Evolutionary conservation across 2,329 filamentous ascomycete species (phyloP).

Genomic region (Triangularia setosa): DNA sequence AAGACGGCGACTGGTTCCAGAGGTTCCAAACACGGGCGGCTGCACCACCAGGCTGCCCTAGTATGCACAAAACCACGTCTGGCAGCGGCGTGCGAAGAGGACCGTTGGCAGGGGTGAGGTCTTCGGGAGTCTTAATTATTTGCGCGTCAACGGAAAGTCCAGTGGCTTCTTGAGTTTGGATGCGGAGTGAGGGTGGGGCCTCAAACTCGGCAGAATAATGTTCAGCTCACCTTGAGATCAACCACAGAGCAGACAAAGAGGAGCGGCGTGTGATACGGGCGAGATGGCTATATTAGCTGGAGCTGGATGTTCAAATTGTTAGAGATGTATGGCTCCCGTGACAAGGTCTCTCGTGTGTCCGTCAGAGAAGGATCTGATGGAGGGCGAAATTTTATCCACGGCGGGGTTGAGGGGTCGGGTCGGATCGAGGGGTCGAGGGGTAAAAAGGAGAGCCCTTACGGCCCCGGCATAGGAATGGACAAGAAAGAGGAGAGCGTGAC

Average conservation of each 20-base stretch:
- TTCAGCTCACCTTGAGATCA: slow-evolving; percentile 2
- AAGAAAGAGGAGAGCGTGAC: background rate
- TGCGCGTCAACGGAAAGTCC: slow-evolving; percentile 13
- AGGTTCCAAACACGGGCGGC: slow-evolving; percentile 6
- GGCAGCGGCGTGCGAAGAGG: background rate
- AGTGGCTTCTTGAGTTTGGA: background rate
- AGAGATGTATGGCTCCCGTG: background rate
- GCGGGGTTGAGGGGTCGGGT: slow-evolving; percentile 5
- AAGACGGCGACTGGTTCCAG: background rate
- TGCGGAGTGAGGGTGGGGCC: slow-evolving; percentile 7
- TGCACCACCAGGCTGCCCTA: slow-evolving; percentile 8
- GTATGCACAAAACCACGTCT: slow-evolving; percentile 3
- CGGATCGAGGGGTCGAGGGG: slow-evolving; percentile 3
- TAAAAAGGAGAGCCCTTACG: background rate
- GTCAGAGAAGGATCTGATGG: background rate
- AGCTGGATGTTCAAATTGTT: background rate
- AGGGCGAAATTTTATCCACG: slow-evolving; percentile 5
- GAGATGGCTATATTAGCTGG: background rate
- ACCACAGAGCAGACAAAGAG: background rate
- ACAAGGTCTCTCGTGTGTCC: background rate
- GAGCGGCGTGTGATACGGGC: background rate
- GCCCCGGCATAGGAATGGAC: background rate
- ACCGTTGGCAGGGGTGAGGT: slow-evolving; percentile 12
- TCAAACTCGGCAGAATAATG: background rate
- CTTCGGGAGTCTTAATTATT: slow-evolving; percentile 16